Evolutionary conservation across 2,329 filamentous ascomycete species (phyloP).

Genomic region (Penicillium fuscoglaucum): DNA sequence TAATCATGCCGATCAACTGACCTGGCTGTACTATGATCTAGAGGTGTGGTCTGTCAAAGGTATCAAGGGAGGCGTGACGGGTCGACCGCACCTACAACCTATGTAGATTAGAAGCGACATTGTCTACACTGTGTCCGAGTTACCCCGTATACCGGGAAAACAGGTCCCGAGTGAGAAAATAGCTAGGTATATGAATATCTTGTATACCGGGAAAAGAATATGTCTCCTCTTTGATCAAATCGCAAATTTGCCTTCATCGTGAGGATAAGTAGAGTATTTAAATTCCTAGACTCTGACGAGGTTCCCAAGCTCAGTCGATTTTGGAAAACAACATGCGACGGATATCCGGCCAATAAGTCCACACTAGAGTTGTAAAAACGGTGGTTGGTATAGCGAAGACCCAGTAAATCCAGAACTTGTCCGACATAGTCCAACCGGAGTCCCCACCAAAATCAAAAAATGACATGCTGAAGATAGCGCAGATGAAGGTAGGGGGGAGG

Average conservation of each 20-base stretch:
- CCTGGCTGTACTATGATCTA: background rate
- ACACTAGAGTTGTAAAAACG: slow-evolving; percentile 16
- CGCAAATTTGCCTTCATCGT: background rate
- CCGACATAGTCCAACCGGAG: slow-evolving; percentile 23
- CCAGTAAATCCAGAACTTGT: slow-evolving; percentile 36
- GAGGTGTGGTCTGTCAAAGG: slow-evolving; percentile 18
- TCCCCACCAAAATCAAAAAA: slow-evolving; percentile 33
- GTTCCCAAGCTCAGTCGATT: background rate
- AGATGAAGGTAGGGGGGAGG: slow-evolving; percentile 55
- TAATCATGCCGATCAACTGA: slow-evolving; percentile 13
- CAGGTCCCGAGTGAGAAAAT: background rate
- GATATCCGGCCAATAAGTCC: slow-evolving; percentile 20
- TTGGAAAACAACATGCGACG: background rate
- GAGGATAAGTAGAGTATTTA: background rate
- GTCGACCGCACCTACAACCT: slow-evolving; percentile 17
- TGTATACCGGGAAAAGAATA: background rate
- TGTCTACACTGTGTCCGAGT: slow-evolving; percentile 13
- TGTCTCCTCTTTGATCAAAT: background rate
- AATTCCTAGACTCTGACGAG: background rate
- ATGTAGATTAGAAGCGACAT: slow-evolving; percentile 13
- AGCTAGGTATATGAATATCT: background rate
- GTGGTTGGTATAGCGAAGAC: slow-evolving; percentile 30
- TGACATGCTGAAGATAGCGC: slow-evolving; percentile 35
- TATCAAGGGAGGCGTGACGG: slow-evolving; percentile 21
- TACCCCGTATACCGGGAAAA: background rate